These are phyloP conservation scores for Jimgerdemannia flammicorona DNA, from an alignment of 192 early-diverging fungal species.

Conservation along the genomic window DNA sequence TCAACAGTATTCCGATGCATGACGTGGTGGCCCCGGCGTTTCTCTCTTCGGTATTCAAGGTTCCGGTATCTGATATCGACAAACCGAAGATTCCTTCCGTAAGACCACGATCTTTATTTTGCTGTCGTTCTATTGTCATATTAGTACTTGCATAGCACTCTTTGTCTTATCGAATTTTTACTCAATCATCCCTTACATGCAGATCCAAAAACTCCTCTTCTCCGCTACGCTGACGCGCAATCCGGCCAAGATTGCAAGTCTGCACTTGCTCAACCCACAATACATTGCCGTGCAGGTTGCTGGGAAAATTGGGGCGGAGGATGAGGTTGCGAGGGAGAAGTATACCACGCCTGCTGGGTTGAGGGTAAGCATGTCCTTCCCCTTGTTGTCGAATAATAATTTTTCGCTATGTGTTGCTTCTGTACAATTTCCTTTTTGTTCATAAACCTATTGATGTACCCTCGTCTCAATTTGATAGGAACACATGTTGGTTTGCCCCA, in stretches of 20 bases:
- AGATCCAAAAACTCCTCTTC: slow-evolving; percentile 92
- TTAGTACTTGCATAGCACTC: no score
- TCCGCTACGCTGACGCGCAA: slow-evolving; percentile 94
- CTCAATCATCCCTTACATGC: background rate
- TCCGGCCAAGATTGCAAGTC: slow-evolving; percentile 85
- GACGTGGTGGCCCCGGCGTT: slow-evolving; percentile 48
- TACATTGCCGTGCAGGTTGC: slow-evolving; percentile 73
- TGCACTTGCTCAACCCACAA: slow-evolving; percentile 75
- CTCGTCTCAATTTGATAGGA: slow-evolving; percentile 57
- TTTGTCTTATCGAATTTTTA: no score
- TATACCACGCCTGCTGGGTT: slow-evolving; percentile 53
- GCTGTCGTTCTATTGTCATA: background rate
- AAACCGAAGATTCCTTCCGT: slow-evolving; percentile 41
- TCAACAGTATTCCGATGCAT: slow-evolving; percentile 34
- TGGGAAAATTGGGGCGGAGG: slow-evolving; percentile 20
- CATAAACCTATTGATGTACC: background rate
- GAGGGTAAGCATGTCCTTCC: slow-evolving; percentile 27
- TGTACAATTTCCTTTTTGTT: no score
- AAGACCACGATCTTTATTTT: background rate
- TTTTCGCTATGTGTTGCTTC: slow-evolving; percentile 22
- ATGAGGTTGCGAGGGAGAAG: slow-evolving; percentile 37
- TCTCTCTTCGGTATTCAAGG: slow-evolving; percentile 32
- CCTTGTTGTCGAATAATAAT: background rate
- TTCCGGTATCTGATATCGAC: slow-evolving; percentile 46
- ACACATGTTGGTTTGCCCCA: slow-evolving; percentile 61